Evolutionary conservation across 805 yeast genomes (phyloP), one percentile per base, ranked within the genome.

Genomic region (Kuraishia cidri): DNA sequence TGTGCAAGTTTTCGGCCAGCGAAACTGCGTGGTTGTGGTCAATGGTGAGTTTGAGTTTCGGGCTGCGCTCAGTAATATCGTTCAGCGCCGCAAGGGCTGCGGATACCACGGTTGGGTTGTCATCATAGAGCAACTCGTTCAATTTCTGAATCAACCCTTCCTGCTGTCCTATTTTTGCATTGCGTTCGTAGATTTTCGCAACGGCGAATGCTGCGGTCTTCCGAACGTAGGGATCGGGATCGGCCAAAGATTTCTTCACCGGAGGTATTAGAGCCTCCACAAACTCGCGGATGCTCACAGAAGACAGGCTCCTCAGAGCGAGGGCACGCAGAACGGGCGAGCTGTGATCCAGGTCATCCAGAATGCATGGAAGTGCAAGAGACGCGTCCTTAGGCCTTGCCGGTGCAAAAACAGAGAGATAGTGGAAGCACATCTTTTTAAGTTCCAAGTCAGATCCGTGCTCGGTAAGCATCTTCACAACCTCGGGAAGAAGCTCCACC

Each of bases 151-250:
- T 53, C 37, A 80, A 48, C 12, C 61, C 62, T 4, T 54, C 52
- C 4, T 52, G 45, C 25, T 62, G 58, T 2, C 72, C 73, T n/a
- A 63, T 47, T 5, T 55, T 46, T 6, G 72, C 63, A 31, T 74
- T 75, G 27, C 63, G 54, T 31, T 75, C 77, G 62, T 75, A 80
- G 19, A 82, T 48, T 44, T 79, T 75, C 3, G 86, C 79, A 11
- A 83, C 74, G 1, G 80, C 66, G 53, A 64, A 78, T 5, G 80
- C 78, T 0, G 94, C 87, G 0, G 80, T 63, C 40, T 77, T 80
- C 26, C 87, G 64, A 15, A 86, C 75, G 34, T 68, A 64, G 0
- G 80, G 64, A 40, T 78, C 79, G 1, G 53, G 46, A 37, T 76
- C 80, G 9, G 7, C 23, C 10, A 20, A 10, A 7, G 23, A 20